Conservation (phyloP, 441 rosid species). For the Brassica balearica region DNA sequence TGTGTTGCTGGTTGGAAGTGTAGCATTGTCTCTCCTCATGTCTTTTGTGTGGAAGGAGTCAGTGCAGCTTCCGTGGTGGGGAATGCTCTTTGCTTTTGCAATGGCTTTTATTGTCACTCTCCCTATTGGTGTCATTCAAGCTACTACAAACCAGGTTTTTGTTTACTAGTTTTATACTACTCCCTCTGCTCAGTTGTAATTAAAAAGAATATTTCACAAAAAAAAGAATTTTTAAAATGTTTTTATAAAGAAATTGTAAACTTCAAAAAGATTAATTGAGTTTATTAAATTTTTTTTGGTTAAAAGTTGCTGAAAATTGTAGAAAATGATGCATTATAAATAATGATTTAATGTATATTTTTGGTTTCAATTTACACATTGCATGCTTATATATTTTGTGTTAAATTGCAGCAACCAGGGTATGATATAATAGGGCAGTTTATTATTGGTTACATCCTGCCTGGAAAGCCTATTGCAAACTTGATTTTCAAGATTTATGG, state of each 20-base stretch:
- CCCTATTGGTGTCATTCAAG: slow-evolving; percentile 99
- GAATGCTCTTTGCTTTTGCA: slow-evolving; percentile 86
- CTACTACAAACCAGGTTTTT: slow-evolving; percentile 93
- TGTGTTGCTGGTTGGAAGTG: slow-evolving; percentile 63
- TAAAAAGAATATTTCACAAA: too few relatives aligned
- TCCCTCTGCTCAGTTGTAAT: too few relatives aligned
- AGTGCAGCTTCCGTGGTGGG: slow-evolving; percentile 98
- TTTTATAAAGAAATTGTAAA: too few relatives aligned
- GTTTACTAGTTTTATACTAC: neutral
- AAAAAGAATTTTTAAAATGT: too few relatives aligned
- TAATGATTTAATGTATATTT: too few relatives aligned
- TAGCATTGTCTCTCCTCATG: slow-evolving; percentile 70
- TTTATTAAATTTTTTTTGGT: too few relatives aligned
- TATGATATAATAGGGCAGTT: slow-evolving; percentile 97
- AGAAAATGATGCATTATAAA: too few relatives aligned
- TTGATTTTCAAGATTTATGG: slow-evolving; percentile 95
- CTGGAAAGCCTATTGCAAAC: slow-evolving; percentile 97
- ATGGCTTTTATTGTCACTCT: slow-evolving; percentile 93
- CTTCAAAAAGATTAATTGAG: too few relatives aligned
- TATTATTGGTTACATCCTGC: slow-evolving; percentile 85
- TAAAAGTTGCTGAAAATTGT: too few relatives aligned
- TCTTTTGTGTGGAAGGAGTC: slow-evolving; percentile 75
- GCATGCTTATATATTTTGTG: slow-evolving; percentile 20
- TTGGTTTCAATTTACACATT: neutral
- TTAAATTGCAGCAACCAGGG: slow-evolving; percentile 91